Base-by-base conservation (phyloP, 495 filamentous ascomycete species). In the Lophiotrema nucula region DNA sequence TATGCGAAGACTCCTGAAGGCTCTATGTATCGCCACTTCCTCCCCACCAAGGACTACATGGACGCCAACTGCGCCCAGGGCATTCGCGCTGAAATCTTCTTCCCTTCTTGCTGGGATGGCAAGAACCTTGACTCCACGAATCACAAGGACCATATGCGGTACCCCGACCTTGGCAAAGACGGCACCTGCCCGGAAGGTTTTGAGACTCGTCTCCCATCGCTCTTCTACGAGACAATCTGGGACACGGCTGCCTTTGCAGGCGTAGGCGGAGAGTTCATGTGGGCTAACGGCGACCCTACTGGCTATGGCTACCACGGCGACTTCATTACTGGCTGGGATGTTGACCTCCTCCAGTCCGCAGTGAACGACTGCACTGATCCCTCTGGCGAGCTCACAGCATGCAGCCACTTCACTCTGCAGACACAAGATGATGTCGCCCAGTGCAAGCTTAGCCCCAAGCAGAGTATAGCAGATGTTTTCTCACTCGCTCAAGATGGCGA, bases 71-170 rank as follows among this genome's bases (percentile, higher is more conserved):
- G 91, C 67, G 66, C 67, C 0, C 81, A 93, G 60, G 91, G 91
- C 45, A 64, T 96, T 42, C 83, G 91, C 26, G 73, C 91, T 35
- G 90, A 96, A 68, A 70, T 96, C 48, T 85, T 89, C 81, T 96
- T 96, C 75, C 91, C 91, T 10, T 89, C 87, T 0, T 96, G 91
- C 81, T 95, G 89, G 88, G 87, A 95, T 67, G 88, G 89, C 26
- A 78, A 83, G 49, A 80, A 88, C 53, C 56, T 75, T 19, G 83
- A 85, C 53, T 76, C 81, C 2, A 23, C 56, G 0, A 77, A 88
- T 68, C 87, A 90, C 76, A 81, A 79, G 66, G 77, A 75, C 45
- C 89, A 95, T 67, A 78, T 96, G 65, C 84, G 85, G 1, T 96
- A 91, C 68, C 89, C 91, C 0, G 74, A 78, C 49, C 72, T 85